These are phyloP conservation scores for Antrodiella citrinella DNA, from an alignment of 768 basidiomycete genomes.

Conservation along the genomic window DNA sequence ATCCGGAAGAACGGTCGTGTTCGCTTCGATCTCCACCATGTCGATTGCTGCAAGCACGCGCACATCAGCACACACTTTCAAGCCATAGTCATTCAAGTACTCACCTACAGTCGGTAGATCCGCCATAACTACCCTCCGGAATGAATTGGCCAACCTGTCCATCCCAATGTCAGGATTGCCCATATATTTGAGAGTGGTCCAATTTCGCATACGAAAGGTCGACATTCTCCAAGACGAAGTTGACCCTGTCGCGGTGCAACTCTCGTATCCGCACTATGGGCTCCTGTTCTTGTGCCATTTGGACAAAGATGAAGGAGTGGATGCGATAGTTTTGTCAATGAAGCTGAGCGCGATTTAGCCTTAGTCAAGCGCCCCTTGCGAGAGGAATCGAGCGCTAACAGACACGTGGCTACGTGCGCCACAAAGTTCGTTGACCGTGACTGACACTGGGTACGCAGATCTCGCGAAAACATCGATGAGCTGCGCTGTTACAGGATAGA, in stretches of 20 bases:
- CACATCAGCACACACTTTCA: too few relatives aligned
- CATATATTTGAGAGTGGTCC: too few relatives aligned
- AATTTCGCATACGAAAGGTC: conserved; percentile 73
- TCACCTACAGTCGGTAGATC: conserved; percentile 93
- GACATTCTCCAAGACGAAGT: conserved; percentile 92
- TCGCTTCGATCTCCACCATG: conserved; percentile 86
- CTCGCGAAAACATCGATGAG: too few relatives aligned
- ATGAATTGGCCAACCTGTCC: conserved; percentile 88
- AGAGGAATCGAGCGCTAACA: too few relatives aligned
- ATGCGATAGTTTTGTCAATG: too few relatives aligned
- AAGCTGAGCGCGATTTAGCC: too few relatives aligned
- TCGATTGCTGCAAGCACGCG: conserved; percentile 73
- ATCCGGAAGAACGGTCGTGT: conserved; percentile 91
- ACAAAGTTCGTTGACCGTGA: too few relatives aligned
- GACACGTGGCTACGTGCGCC: too few relatives aligned
- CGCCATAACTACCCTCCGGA: conserved; percentile 91
- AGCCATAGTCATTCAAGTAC: conserved; percentile 28
- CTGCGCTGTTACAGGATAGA: too few relatives aligned
- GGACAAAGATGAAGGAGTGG: background rate
- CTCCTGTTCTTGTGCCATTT: conserved; percentile 28
- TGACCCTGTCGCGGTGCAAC: conserved; percentile 76
- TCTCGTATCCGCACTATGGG: conserved; percentile 79
- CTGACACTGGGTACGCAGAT: too few relatives aligned
- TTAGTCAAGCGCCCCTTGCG: too few relatives aligned
- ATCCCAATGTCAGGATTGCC: too few relatives aligned